Base-by-base conservation (phyloP, 2,329 filamentous ascomycete genomes). In the Claviceps capensis region DNA sequence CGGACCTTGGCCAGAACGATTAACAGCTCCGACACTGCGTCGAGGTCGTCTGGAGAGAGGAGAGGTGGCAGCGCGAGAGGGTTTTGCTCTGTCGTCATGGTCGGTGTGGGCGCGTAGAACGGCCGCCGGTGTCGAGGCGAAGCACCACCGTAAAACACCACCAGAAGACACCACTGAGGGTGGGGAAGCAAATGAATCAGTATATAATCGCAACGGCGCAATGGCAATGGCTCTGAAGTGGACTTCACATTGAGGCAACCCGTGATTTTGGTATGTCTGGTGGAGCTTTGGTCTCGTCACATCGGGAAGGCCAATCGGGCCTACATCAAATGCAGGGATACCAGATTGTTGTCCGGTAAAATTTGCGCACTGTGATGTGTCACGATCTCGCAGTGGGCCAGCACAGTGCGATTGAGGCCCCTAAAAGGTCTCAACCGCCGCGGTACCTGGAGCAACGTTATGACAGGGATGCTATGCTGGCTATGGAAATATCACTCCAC, bases 1-100 rank as follows among this genome's bases (percentile, higher is more conserved):
- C 86, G 80, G 17, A 96, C 78, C 49, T 86, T 86, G 58, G 81
- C 75, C 55, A 96, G 81, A 58, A 95, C 80, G 54, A 82, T 76
- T 62, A 88, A 83, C 51, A 96, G 80, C 62, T 89, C 82, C 26
- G 89, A 88, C 51, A 95, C 78, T 59, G 88, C 81, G 72, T 95
- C 90, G 70, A 96, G 88, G 48, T 82, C 81, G 67, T 90, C 84
- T 30, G 90, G 86, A 48, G 86, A 79, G 56, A 93, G 85, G 52
- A 84, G 81, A 2, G 78, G 70, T 36, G 83, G 76, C 53, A 79
- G 70, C 56, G 72, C 70, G 62, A 76, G 72, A 22, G 69, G 71
- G 62, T 69, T 72, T 47, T 69, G 60, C 36, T 55, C 54, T 46
- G 69, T 69, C 62, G 63, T 59, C 57, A 60, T 60, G 45, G 50